Conservation (phyloP, 2,329 filamentous ascomycete species). For the Talaromyces rugulosus region DNA sequence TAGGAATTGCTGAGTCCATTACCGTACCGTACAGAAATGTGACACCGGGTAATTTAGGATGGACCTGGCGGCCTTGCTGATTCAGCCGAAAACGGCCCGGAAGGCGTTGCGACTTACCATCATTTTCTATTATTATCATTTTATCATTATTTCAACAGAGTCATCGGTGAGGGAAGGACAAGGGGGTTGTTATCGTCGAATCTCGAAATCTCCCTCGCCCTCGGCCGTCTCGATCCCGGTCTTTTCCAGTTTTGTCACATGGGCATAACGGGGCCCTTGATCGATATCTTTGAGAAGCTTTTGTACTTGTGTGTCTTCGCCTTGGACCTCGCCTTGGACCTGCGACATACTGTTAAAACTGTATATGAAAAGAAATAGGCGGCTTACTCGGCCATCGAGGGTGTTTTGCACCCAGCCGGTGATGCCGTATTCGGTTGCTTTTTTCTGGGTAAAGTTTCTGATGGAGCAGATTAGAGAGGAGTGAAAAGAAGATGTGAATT, state of each 20-base stretch:
- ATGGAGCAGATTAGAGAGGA: neutral
- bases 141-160: neutral
- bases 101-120: neutral
- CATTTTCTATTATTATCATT: neutral
- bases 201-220: conserved; percentile 63
- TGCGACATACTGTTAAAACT: conserved; percentile 38
- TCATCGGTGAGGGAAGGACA: neutral
- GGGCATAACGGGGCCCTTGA: conserved; percentile 66
- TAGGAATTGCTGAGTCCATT: conserved; percentile 6
- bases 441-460: conserved; percentile 40
- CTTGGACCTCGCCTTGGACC: conserved; percentile 90
- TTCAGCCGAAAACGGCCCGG: neutral
- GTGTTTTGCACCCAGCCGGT: conserved; percentile 49
- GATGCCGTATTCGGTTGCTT: conserved; percentile 40
- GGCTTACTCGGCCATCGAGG: conserved; percentile 37
- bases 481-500: neutral
- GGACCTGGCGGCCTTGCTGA: neutral
- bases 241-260: conserved; percentile 70
- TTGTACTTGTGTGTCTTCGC: conserved; percentile 59
- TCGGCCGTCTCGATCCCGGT: conserved; percentile 61
- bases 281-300: conserved; percentile 72
- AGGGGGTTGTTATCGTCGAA: conserved; percentile 28
- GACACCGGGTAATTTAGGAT: conserved; percentile 1
- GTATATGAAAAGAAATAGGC: neutral
- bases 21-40: conserved; percentile 13